A percentile compares a stretch with the other conserved stretches of the same genome.
Evolutionary conservation across 371 early-diverging fungal species (phyloP).

Genomic region (Mucor circinelloides): DNA sequence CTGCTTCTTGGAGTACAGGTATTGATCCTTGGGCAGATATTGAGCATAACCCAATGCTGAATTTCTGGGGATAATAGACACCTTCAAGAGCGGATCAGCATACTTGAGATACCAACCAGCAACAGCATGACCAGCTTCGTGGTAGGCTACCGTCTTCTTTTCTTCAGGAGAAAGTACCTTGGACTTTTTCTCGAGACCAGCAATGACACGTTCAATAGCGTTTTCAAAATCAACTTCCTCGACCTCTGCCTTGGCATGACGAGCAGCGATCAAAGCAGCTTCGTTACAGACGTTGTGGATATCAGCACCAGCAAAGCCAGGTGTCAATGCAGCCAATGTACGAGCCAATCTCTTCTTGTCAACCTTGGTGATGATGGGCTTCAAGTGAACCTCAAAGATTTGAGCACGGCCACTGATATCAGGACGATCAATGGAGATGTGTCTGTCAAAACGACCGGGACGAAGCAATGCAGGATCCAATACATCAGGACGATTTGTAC

Average conservation of each 20-base stretch:
- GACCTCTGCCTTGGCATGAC: slow-evolving; percentile 73
- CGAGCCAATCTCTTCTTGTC: slow-evolving; percentile 73
- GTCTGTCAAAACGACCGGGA: slow-evolving; percentile 99
- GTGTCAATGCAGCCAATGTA: slow-evolving; percentile 92
- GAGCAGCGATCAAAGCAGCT: slow-evolving; percentile 95
- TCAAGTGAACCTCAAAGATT: slow-evolving; percentile 95
- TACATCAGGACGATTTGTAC: slow-evolving; percentile 94
- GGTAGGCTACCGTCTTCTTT: slow-evolving; percentile 98
- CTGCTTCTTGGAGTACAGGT: slow-evolving; percentile 90
- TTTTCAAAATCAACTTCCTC: slow-evolving; percentile 89
- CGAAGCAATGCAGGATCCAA: slow-evolving; percentile 92
- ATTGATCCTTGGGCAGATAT: slow-evolving; percentile 96
- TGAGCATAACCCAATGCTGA: slow-evolving; percentile 97
- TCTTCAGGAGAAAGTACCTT: slow-evolving; percentile 95
- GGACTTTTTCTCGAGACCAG: slow-evolving; percentile 96
- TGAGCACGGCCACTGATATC: slow-evolving; percentile 94
- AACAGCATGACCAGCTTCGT: slow-evolving; percentile 98
- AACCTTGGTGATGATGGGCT: slow-evolving; percentile 89
- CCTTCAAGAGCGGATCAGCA: slow-evolving; percentile 95
- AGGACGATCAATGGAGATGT: slow-evolving; percentile 95
- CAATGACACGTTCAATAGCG: slow-evolving; percentile 98
- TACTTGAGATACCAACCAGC: slow-evolving; percentile 96
- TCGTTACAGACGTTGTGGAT: slow-evolving; percentile 99
- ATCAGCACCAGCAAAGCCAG: slow-evolving; percentile 98
- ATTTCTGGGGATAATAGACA: slow-evolving; percentile 97